These are phyloP conservation scores for Cystofilobasidium ferigula DNA, from an alignment of 768 basidiomycete genomes.

Conservation along the genomic window DNA sequence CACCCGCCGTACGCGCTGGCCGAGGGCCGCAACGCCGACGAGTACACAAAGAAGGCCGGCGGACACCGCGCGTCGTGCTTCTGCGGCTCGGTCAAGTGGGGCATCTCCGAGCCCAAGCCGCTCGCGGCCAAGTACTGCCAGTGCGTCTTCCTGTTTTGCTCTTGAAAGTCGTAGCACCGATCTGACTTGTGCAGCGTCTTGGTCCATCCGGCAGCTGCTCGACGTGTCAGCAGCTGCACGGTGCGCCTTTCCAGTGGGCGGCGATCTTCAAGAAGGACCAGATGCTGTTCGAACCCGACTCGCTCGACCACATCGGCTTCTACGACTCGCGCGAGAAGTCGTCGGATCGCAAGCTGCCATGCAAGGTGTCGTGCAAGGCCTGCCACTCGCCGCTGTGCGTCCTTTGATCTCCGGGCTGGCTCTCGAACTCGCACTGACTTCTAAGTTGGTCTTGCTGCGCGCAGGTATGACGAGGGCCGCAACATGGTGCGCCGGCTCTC, in stretches of 20 bases:
- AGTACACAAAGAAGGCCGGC: slow-evolving; percentile 1
- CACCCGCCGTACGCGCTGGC: background rate
- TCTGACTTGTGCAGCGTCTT: background rate
- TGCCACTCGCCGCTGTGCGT: slow-evolving; percentile 5
- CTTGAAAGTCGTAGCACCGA: too few relatives aligned
- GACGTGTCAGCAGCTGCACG: slow-evolving; percentile 9
- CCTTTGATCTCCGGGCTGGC: too few relatives aligned
- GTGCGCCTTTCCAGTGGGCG: slow-evolving; percentile 8
- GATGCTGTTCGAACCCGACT: background rate
- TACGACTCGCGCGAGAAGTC: slow-evolving; percentile 7
- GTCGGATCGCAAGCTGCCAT: background rate
- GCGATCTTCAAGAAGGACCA: slow-evolving; percentile 4
- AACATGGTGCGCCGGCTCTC: background rate
- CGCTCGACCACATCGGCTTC: slow-evolving; percentile 9
- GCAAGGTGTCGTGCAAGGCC: slow-evolving; percentile 3
- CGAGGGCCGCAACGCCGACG: background rate
- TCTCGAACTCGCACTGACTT: too few relatives aligned
- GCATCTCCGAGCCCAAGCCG: background rate
- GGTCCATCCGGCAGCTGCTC: background rate
- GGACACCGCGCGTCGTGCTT: slow-evolving; percentile 1
- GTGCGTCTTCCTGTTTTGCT: background rate
- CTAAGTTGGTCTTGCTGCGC: too few relatives aligned
- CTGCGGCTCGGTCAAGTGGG: slow-evolving; percentile 3
- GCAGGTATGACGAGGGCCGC: slow-evolving; percentile 11
- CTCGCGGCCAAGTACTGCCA: background rate